Conservation (phyloP, 495 filamentous ascomycete species). For the Penicillium verhagenii region DNA sequence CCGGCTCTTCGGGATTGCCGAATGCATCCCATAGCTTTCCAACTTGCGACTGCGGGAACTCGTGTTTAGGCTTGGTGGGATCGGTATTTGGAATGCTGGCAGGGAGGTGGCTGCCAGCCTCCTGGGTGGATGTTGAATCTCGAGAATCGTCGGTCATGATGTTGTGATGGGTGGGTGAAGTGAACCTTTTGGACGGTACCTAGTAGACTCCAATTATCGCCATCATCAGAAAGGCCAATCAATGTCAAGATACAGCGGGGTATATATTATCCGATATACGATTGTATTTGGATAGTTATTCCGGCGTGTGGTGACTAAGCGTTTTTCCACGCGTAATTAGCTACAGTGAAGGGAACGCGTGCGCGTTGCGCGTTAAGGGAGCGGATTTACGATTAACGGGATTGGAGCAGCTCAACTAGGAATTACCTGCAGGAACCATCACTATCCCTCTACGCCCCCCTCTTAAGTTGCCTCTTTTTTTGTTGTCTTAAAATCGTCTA, state of each 20-base stretch:
- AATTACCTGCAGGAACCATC: constrained; percentile 10
- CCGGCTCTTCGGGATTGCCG: constrained; percentile 46
- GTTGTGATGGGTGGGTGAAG: constrained; percentile 1
- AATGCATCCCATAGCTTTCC: constrained; percentile 54
- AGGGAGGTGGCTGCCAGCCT: constrained; percentile 18
- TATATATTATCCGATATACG: constrained; percentile 17
- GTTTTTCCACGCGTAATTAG: constrained; percentile 25
- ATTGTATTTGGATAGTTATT: constrained; percentile 29
- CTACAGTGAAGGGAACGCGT: constrained; percentile 36
- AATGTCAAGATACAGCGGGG: constrained; percentile 13
- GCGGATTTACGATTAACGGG: constrained; percentile 22
- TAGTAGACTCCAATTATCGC: neutral
- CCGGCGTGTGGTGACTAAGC: constrained; percentile 22
- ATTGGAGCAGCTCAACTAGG: constrained; percentile 20
- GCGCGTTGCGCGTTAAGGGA: too few species aligned
- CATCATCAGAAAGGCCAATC: neutral
- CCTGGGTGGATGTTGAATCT: constrained; percentile 24
- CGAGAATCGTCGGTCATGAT: constrained; percentile 58
- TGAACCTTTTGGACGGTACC: neutral
- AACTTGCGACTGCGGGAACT: constrained; percentile 45
- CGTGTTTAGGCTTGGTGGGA: constrained; percentile 38
- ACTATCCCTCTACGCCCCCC: neutral
- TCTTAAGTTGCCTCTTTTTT: too few species aligned
- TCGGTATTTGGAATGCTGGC: constrained; percentile 19
- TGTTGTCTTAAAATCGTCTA: too few species aligned